phyloP scores from a whole-genome alignment of 2,329 filamentous ascomycete species.

The Emergomyces pasteurianus region DNA sequence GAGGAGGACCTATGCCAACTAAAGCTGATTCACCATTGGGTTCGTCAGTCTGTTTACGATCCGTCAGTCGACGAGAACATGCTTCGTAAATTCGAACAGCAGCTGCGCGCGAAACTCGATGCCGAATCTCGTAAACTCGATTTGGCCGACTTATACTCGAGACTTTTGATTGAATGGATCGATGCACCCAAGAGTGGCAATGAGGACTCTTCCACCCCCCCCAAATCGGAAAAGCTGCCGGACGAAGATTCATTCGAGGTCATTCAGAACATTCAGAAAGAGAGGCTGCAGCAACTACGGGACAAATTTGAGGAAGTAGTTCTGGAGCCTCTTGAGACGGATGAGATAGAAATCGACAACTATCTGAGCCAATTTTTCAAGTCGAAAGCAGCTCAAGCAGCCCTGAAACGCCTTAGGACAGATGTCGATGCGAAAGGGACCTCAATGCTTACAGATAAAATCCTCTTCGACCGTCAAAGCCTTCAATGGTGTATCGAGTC shows the following conservation, averaged over 20 bases:
- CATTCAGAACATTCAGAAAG: constrained; percentile 24
- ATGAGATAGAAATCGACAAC: constrained; percentile 18
- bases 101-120: constrained; percentile 23
- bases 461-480: constrained; percentile 21
- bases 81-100: constrained; percentile 21
- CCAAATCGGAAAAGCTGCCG: constrained; percentile 4
- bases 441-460: constrained; percentile 12
- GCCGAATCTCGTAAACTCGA: constrained; percentile 26
- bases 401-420: constrained; percentile 17
- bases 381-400: constrained; percentile 16
- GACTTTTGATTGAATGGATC: constrained; percentile 32
- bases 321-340: constrained; percentile 25
- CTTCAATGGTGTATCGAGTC: constrained; percentile 28
- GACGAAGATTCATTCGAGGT: constrained; percentile 20
- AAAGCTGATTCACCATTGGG: constrained; percentile 23
- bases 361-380: constrained; percentile 24
- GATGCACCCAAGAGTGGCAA: constrained; percentile 9
- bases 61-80: constrained; percentile 23
- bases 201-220: constrained; percentile 8
- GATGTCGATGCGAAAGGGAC: constrained; percentile 10
- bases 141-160: constrained; percentile 25
- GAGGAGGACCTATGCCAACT: constrained; percentile 11
- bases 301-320: constrained; percentile 31
- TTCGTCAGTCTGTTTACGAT: constrained; percentile 28
- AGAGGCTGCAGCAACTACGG: constrained; percentile 25